Base-by-base conservation (phyloP, 495 filamentous ascomycete genomes). In the Trichoderma orchidacearum region DNA sequence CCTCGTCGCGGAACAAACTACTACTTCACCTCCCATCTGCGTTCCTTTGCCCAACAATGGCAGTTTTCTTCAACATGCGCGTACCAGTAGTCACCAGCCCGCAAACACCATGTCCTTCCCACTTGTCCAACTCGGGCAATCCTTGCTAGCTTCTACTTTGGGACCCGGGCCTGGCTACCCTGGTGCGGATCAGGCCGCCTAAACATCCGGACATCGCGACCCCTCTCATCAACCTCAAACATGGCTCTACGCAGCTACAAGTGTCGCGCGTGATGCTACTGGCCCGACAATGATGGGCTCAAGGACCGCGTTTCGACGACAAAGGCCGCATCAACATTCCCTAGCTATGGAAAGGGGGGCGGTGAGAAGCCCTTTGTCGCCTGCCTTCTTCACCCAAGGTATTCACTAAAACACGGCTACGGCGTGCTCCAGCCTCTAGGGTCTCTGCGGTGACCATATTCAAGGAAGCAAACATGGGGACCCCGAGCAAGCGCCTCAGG, bases 201-300 rank as follows among this genome's bases (percentile, higher is more conserved):
- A 25, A 48, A 48, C 41, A 23, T 48, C 41, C 41, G 41, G 41
- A 23, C 41, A 48, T 23, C 18, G 21, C 41, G 41, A 48, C 41
- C 41, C 41, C 41, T 48, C 41, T 48, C 41, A 48, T 48, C 41
- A 48, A 48, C 41, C 41, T 48, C 41, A 48, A 48, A 48, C 41
- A 48, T 48, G 15, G 41, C 41, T 48, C n/a, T 27, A 23, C 41
- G 32, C 36, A 48, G 5, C 41, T 25, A 48, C 18, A 48, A 48
- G 41, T 48, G 41, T 23, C 41, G 41, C 41, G 41, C 41, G 21
- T 25, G 3, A 48, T 48, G 41, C 41, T 8, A 48, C 41, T 28
- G 41, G 41, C 41, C 41, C n/a, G n/a, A 48, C 5, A 23, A 48
- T 48, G 18, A 9, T 48, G 41, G n/a, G 18, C 21, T 17, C 41